These are phyloP conservation scores for Apostasia shenzhenica DNA, from an alignment of 106 monocot species.

Conservation along the genomic window DNA sequence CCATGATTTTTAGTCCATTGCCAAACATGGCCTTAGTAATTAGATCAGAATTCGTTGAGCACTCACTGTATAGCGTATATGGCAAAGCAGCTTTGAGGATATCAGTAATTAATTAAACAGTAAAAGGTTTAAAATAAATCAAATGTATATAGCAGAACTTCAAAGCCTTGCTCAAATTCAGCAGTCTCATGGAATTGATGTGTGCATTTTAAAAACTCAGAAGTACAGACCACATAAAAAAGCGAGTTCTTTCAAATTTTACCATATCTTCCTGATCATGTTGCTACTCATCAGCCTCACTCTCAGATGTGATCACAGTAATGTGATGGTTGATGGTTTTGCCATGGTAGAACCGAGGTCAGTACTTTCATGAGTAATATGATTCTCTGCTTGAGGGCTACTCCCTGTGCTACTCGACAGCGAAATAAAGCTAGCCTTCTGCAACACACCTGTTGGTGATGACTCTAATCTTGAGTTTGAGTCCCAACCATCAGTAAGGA, in stretches of 20 bases:
- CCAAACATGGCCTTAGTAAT: too few species aligned
- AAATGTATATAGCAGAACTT: too few species aligned
- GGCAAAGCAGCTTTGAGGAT: too few species aligned
- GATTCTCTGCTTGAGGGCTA: constrained; percentile 56
- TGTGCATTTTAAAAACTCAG: neutral
- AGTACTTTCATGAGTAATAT: neutral
- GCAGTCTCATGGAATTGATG: neutral
- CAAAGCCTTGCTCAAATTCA: neutral
- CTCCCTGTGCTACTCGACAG: constrained; percentile 80
- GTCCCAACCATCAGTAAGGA: constrained; percentile 55
- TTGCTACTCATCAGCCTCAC: neutral
- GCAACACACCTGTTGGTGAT: constrained; percentile 77
- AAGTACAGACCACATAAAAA: neutral
- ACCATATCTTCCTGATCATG: neutral
- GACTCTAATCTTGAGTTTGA: constrained; percentile 37
- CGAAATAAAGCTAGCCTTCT: constrained; percentile 65
- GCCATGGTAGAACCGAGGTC: neutral
- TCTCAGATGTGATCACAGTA: too few species aligned
- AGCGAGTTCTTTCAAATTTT: neutral
- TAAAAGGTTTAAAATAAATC: too few species aligned
- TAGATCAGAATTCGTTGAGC: too few species aligned
- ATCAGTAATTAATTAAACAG: too few species aligned
- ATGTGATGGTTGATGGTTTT: neutral
- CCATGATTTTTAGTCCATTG: too few species aligned
- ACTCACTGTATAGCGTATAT: too few species aligned